These are phyloP conservation scores for Kurtzmaniella cleridarum DNA, from an alignment of 805 yeast genomes.

Conservation along the genomic window DNA sequence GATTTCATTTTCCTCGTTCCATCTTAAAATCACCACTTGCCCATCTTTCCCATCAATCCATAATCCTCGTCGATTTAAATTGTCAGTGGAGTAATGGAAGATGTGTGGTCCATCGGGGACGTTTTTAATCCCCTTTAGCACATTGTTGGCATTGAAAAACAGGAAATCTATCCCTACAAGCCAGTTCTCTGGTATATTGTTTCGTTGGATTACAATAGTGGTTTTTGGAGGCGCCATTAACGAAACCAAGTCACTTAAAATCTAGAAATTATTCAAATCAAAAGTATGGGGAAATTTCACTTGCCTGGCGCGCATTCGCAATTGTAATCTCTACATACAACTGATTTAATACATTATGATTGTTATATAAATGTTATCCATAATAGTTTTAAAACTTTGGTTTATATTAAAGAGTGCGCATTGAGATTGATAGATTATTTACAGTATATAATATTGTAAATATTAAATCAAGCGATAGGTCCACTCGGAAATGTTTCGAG, in stretches of 20 bases:
- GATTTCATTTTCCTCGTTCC: slow-evolving; percentile 24
- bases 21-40: slow-evolving; percentile 14
- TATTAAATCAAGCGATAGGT: no score
- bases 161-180: slow-evolving; percentile 44
- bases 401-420: no score
- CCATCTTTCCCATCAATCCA: slow-evolving; percentile 6
- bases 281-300: not conserved
- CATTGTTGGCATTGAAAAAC: slow-evolving; percentile 37
- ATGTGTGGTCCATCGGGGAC: slow-evolving; percentile 50
- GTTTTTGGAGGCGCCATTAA: slow-evolving; percentile 18
- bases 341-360: no score
- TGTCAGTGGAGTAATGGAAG: slow-evolving; percentile 42
- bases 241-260: not conserved
- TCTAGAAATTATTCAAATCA: not conserved
- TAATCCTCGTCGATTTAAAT: no score
- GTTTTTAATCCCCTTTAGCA: slow-evolving; percentile 46
- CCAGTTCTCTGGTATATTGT: slow-evolving; percentile 13
- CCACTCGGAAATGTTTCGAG: no score
- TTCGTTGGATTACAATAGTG: slow-evolving; percentile 13
- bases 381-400: no score
- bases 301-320: no score
- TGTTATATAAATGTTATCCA: no score
- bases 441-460: no score
- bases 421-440: no score
- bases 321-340: no score